Percentiles rank a stretch among this genome's conserved stretches.
Conservation (phyloP, 192 early-diverging fungal species). For the Lunasporangiospora selenospora region DNA sequence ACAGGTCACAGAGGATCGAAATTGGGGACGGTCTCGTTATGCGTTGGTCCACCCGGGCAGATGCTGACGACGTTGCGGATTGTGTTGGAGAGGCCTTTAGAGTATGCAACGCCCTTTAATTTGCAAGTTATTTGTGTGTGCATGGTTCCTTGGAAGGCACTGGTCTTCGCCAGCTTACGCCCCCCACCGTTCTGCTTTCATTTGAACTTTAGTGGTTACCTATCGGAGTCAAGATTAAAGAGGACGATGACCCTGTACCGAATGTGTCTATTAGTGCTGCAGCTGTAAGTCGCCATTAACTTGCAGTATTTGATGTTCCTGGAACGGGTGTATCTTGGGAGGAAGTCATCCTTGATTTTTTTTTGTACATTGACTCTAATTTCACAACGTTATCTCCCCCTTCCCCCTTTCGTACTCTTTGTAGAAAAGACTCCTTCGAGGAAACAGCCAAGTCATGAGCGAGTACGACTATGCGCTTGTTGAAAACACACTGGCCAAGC, state of each 20-base stretch:
- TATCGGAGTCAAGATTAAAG: slow-evolving; percentile 13
- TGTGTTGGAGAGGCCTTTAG: slow-evolving; percentile 14
- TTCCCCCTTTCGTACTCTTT: not conserved
- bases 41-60: slow-evolving; percentile 31
- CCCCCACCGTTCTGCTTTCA: not conserved
- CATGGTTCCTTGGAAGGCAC: too few species aligned
- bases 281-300: slow-evolving; percentile 19
- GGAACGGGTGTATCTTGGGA: too few species aligned
- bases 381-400: not conserved
- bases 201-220: slow-evolving; percentile 18
- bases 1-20: slow-evolving; percentile 4
- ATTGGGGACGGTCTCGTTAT: slow-evolving; percentile 32
- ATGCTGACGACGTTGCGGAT: slow-evolving; percentile 1
- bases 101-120: too few species aligned
- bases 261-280: slow-evolving; percentile 7
- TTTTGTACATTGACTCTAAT: too few species aligned
- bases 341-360: too few species aligned
- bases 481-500: slow-evolving; percentile 9
- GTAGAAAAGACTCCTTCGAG: slow-evolving; percentile 20
- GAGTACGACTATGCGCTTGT: slow-evolving; percentile 37
- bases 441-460: slow-evolving; percentile 16
- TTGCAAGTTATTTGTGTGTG: too few species aligned
- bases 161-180: not conserved
- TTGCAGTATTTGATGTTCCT: too few species aligned
- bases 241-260: slow-evolving; percentile 10